These are phyloP conservation scores for Eustoma russellianum DNA, from an alignment of 257 asterid genomes.

Conservation along the genomic window DNA sequence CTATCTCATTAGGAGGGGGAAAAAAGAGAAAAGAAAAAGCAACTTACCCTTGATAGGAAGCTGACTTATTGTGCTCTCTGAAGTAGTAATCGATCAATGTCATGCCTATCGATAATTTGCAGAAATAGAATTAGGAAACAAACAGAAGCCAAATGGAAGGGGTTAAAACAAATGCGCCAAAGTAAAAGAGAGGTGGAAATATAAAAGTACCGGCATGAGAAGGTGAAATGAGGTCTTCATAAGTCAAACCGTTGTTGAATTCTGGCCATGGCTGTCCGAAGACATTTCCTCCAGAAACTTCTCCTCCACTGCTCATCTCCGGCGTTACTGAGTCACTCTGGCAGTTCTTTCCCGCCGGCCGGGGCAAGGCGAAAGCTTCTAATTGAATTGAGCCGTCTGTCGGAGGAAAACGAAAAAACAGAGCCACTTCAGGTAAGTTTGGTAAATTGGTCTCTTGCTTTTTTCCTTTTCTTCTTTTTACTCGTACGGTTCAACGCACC, in stretches of 20 bases:
- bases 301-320: conserved; percentile 12
- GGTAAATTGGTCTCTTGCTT: too few relatives aligned
- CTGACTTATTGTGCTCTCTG: conserved; percentile 60
- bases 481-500: too few relatives aligned
- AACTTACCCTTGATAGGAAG: conserved; percentile 69
- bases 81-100: conserved; percentile 66
- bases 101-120: conserved; percentile 28
- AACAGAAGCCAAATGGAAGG: not conserved
- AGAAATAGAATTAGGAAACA: not conserved
- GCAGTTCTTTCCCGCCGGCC: too few relatives aligned
- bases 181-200: not conserved
- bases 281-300: conserved; percentile 10
- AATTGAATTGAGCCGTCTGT: too few relatives aligned
- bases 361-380: too few relatives aligned
- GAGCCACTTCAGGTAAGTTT: too few relatives aligned
- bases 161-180: not conserved
- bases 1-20: too few relatives aligned
- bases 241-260: conserved; percentile 58
- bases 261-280: conserved; percentile 85
- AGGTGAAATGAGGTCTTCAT: conserved; percentile 47
- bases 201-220: conserved; percentile 43
- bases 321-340: not conserved
- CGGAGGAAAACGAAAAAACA: too few relatives aligned
- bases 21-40: not conserved
- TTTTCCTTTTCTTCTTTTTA: too few relatives aligned